These are phyloP conservation scores for Fomes fomentarius DNA, from an alignment of 1,284 basidiomycete species.

Conservation along the genomic window DNA sequence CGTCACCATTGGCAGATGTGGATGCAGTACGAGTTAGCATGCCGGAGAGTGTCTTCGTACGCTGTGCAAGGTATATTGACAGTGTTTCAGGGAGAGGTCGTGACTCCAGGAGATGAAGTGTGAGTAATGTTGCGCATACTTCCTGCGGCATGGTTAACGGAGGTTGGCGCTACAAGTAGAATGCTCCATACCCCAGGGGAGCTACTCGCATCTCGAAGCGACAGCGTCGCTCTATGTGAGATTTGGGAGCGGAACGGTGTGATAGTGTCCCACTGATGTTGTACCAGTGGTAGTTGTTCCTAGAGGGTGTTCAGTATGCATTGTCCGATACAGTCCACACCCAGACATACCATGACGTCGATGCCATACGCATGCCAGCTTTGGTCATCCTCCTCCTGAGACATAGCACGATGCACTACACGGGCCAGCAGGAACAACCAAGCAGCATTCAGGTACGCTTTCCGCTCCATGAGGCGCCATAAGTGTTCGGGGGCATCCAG, in stretches of 20 bases:
- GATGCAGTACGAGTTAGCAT: slow-evolving; percentile 40
- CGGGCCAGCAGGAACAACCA: slow-evolving; percentile 88
- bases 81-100: slow-evolving; percentile 75
- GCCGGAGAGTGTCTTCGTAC: slow-evolving; percentile 64
- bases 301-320: too few relatives aligned
- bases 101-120: slow-evolving; percentile 84
- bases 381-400: slow-evolving; percentile 50
- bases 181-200: slow-evolving; percentile 19
- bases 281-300: slow-evolving; percentile 82
- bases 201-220: slow-evolving; percentile 57
- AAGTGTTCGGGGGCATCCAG: slow-evolving; percentile 88
- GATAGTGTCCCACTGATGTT: slow-evolving; percentile 89
- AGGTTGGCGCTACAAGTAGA: too few relatives aligned
- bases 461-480: slow-evolving; percentile 82
- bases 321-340: too few relatives aligned
- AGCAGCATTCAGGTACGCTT: slow-evolving; percentile 78
- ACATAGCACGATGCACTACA: slow-evolving; percentile 73
- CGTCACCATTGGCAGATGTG: slow-evolving; percentile 39
- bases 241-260: slow-evolving; percentile 86
- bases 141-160: slow-evolving; percentile 46
- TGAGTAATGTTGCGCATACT: slow-evolving; percentile 74
- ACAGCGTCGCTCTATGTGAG: slow-evolving; percentile 78
- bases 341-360: slow-evolving; percentile 56
- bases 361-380: slow-evolving; percentile 65
- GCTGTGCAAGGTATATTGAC: slow-evolving; percentile 70